A percentile compares a stretch with the other conserved stretches of the same genome.
Evolutionary conservation across 768 basidiomycete genomes (phyloP).

Genomic region (Calocybe gangraenosa): DNA sequence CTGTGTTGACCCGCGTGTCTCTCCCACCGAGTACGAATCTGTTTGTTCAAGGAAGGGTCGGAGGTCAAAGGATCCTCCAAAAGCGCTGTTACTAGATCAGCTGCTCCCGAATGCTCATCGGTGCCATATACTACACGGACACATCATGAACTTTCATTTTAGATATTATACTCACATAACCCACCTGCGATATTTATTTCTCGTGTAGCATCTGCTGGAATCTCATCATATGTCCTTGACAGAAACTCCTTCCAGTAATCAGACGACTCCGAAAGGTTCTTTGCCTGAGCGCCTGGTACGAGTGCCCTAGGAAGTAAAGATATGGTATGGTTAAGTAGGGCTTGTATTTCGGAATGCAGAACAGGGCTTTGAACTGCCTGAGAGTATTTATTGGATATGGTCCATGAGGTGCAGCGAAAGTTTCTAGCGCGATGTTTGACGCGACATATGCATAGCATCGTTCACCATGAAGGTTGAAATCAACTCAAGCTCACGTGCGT

Average conservation of each 20-base stretch:
- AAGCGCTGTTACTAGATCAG: slow-evolving; percentile 64
- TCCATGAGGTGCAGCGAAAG: background rate
- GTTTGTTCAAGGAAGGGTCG: slow-evolving; percentile 37
- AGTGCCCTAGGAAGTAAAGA: slow-evolving; percentile 43
- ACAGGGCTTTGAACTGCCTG: background rate
- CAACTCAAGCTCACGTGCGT: too few species aligned
- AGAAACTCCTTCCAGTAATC: slow-evolving; percentile 46
- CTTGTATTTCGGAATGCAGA: slow-evolving; percentile 28
- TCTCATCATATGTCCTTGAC: slow-evolving; percentile 29
- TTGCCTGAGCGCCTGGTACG: slow-evolving; percentile 13
- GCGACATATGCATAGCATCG: slow-evolving; percentile 18
- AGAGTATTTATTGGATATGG: slow-evolving; percentile 1
- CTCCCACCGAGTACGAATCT: slow-evolving; percentile 49
- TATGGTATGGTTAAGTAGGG: slow-evolving; percentile 45
- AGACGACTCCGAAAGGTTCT: slow-evolving; percentile 21
- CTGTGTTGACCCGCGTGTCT: slow-evolving; percentile 17
- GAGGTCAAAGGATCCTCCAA: slow-evolving; percentile 67
- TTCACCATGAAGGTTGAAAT: too few species aligned
- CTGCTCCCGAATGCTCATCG: slow-evolving; percentile 49
- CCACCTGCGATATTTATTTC: slow-evolving; percentile 47
- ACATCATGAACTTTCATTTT: background rate
- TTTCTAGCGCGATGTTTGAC: slow-evolving; percentile 3
- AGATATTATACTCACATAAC: slow-evolving; percentile 19
- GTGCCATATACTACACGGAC: slow-evolving; percentile 49
- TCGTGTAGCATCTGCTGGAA: slow-evolving; percentile 25